Conservation (phyloP, 1,284 basidiomycete genomes). For the Melampsora occidentalis region DNA sequence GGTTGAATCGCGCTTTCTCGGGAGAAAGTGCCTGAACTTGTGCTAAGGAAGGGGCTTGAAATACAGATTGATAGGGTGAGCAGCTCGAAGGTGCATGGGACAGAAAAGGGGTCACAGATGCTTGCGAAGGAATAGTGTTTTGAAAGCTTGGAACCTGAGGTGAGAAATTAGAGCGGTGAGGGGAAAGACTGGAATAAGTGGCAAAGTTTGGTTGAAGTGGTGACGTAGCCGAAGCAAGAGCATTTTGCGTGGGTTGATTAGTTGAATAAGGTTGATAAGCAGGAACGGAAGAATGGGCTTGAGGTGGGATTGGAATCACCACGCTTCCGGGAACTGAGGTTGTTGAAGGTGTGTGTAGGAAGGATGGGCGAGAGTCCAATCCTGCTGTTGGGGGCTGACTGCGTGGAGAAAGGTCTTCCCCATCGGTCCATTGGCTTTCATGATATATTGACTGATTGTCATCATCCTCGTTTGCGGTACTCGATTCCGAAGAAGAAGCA, state of each 20-base stretch:
- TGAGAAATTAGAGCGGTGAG: neutral
- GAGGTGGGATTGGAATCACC: neutral
- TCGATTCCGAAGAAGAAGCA: conserved; percentile 17
- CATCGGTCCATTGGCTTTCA: conserved; percentile 4
- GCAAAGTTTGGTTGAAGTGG: neutral
- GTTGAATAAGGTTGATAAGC: neutral
- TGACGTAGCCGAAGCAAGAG: neutral
- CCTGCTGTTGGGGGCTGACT: neutral
- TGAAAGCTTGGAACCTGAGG: conserved; percentile 1
- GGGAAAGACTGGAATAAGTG: neutral
- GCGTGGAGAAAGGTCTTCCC: conserved; percentile 3
- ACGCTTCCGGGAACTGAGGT: neutral
- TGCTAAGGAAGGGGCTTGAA: neutral
- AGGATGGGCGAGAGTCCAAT: neutral
- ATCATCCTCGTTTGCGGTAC: conserved; percentile 12
- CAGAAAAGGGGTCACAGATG: neutral
- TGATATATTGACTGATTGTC: neutral
- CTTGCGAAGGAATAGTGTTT: neutral
- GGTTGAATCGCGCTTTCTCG: neutral
- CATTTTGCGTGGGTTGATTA: neutral
- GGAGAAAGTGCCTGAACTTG: neutral
- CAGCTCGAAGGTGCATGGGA: neutral
- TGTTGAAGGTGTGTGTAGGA: neutral
- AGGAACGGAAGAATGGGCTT: neutral
- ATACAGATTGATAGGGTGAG: neutral